Evolutionary conservation across 306 rosid genomes (phyloP).

Genomic region (Mucuna pruriens): DNA sequence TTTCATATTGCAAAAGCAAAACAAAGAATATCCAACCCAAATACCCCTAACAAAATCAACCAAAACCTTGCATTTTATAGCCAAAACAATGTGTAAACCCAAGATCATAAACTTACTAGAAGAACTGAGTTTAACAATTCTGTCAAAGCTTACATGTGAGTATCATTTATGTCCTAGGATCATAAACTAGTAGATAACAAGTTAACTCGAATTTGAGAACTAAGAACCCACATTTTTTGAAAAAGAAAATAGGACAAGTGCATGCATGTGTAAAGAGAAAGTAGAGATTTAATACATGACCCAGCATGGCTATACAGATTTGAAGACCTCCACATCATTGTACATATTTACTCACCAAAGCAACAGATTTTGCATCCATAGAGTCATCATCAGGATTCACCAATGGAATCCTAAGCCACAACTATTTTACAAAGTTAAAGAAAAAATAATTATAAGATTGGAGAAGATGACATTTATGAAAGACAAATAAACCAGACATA

Average conservation of each 20-base stretch:
- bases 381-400: slow-evolving; percentile 68
- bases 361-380: slow-evolving; percentile 45
- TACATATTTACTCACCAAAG: slow-evolving; percentile 62
- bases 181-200: no score
- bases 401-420: slow-evolving; percentile 95
- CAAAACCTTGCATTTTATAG: background rate
- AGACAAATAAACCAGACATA: background rate
- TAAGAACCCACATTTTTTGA: no score
- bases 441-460: slow-evolving; percentile 7
- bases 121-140: background rate
- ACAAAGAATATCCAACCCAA: background rate
- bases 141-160: background rate
- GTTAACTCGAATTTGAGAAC: background rate
- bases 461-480: background rate
- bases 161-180: background rate
- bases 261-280: background rate
- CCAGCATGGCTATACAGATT: background rate
- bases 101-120: background rate
- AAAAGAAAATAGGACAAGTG: background rate
- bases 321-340: slow-evolving; percentile 6
- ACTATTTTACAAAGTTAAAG: slow-evolving; percentile 48
- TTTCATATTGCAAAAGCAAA: background rate
- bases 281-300: background rate
- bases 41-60: background rate
- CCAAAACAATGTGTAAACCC: background rate